Percentiles rank a stretch among this genome's conserved stretches.
phyloP scores from a whole-genome alignment of 2,329 filamentous ascomycete species.

The Xylariaceae sp. region DNA sequence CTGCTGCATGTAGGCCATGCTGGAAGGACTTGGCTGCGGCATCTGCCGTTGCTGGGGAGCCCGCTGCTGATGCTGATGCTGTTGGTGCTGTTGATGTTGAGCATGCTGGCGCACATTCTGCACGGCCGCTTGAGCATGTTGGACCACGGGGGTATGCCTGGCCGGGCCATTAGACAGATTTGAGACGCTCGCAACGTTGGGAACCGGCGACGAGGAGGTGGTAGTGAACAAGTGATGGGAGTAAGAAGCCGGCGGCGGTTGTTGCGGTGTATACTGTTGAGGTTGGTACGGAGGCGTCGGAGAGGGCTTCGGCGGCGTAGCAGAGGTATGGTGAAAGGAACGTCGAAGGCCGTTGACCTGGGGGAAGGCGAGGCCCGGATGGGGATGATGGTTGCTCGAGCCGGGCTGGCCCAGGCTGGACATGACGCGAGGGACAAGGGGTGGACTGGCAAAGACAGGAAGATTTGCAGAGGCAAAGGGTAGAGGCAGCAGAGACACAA shows the following conservation, averaged over 20 bases:
- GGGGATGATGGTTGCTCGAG: slow-evolving; percentile 42
- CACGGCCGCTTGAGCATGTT: slow-evolving; percentile 37
- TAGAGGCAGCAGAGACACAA: too few species aligned
- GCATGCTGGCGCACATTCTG: slow-evolving; percentile 34
- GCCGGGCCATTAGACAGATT: slow-evolving; percentile 50
- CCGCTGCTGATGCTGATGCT: slow-evolving; percentile 29
- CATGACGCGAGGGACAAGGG: slow-evolving; percentile 34
- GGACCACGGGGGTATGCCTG: slow-evolving; percentile 43
- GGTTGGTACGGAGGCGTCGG: slow-evolving; percentile 54
- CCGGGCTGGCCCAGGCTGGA: slow-evolving; percentile 49
- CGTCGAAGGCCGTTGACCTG: slow-evolving; percentile 50
- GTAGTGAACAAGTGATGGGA: slow-evolving; percentile 53
- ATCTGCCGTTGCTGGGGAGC: slow-evolving; percentile 33
- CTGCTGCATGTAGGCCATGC: slow-evolving; percentile 33
- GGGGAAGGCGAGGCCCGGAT: slow-evolving; percentile 52
- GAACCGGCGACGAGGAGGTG: slow-evolving; percentile 45
- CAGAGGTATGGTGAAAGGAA: slow-evolving; percentile 40
- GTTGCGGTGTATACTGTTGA: slow-evolving; percentile 53
- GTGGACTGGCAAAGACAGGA: slow-evolving; percentile 13
- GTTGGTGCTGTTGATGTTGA: neutral
- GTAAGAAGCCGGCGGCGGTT: slow-evolving; percentile 46
- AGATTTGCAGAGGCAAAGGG: neutral
- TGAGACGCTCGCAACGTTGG: slow-evolving; percentile 47
- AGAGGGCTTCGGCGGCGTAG: slow-evolving; percentile 54
- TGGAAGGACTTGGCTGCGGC: slow-evolving; percentile 31